Base-by-base conservation (phyloP, 1,139 yeast genomes). In the Insectozyma bohioensis region DNA sequence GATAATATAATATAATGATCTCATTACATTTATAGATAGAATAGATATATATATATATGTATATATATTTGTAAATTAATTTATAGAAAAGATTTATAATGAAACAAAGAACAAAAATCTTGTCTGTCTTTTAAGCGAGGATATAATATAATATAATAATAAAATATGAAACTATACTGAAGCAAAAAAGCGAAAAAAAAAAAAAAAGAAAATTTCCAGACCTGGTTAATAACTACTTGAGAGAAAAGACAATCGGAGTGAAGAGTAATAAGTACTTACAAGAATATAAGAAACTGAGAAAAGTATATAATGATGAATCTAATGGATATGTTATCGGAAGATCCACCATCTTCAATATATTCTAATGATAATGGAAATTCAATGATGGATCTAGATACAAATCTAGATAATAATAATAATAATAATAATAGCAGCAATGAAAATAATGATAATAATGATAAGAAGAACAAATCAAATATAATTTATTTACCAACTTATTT, bases 401-500 rank as follows among this genome's bases (percentile, higher is more conserved):
- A 10, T 12, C 24, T 23, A 12, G n/a, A 12, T 12, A 21, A 19
- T 17, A 22, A 11, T 12, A 20, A 12, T 12, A 24, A 11, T 12
- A 17, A 13, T n/a, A n/a, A n/a, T n/a, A n/a, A n/a, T n/a, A n/a
- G n/a, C n/a, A n/a, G n/a, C n/a, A n/a, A n/a, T n/a, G n/a, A n/a
- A n/a, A n/a, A n/a, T n/a, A n/a, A n/a, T 16, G 14, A 28, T 10
- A 25, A 12, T 14, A 18, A 20, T 11, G 19, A 12, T 6, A 21
- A 7, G 16, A 23, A 7, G 19, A 27, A 26, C 12, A 11, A 17
- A 16, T 23, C 10, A 15, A 15, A 23, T 25, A 14, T 14, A 17
- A 16, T 20, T 46, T 67, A 71, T 45, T 52, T 82, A 12, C 86
- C 88, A 2, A 68, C 80, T 0, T 62, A 68, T 2, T 61, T 78